Percentiles rank a stretch among this genome's conserved stretches.
Evolutionary conservation across 441 rosid genomes (phyloP).

Genomic region (Manihot esculenta): DNA sequence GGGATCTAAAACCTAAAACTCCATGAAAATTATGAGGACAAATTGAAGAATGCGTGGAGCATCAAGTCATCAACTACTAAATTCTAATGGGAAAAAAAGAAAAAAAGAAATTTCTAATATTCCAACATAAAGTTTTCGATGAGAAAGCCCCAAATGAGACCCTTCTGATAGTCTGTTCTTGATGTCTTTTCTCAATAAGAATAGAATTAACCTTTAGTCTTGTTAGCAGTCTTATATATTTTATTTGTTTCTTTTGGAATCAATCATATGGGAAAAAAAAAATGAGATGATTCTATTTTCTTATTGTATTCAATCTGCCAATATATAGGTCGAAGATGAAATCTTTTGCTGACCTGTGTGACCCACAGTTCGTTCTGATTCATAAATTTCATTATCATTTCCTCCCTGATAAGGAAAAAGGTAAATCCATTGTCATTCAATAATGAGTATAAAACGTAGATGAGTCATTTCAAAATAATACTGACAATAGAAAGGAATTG

Average conservation of each 20-base stretch:
- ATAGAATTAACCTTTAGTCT: not conserved
- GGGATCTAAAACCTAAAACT: not conserved
- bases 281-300: constrained; percentile 1
- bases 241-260: not conserved
- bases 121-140: not conserved
- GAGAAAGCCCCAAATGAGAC: not conserved
- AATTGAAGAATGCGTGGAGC: not conserved
- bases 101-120: too few relatives aligned
- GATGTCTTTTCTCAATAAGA: not conserved
- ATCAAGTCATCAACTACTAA: too few relatives aligned
- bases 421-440: constrained; percentile 11
- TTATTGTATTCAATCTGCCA: not conserved
- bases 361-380: constrained; percentile 80
- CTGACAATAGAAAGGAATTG: not conserved
- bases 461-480: not conserved
- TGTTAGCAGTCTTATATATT: not conserved
- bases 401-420: constrained; percentile 66
- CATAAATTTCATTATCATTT: constrained; percentile 90
- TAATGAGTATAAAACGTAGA: not conserved
- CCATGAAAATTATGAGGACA: not conserved
- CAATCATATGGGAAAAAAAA: constrained; percentile 5
- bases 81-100: too few relatives aligned
- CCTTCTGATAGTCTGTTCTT: not conserved
- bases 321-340: constrained; percentile 9
- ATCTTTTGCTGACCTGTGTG: constrained; percentile 69